Percentiles rank a stretch among this genome's conserved stretches.
Conservation (phyloP, 2,329 filamentous ascomycete species). For the Aspergillus sp. region DNA sequence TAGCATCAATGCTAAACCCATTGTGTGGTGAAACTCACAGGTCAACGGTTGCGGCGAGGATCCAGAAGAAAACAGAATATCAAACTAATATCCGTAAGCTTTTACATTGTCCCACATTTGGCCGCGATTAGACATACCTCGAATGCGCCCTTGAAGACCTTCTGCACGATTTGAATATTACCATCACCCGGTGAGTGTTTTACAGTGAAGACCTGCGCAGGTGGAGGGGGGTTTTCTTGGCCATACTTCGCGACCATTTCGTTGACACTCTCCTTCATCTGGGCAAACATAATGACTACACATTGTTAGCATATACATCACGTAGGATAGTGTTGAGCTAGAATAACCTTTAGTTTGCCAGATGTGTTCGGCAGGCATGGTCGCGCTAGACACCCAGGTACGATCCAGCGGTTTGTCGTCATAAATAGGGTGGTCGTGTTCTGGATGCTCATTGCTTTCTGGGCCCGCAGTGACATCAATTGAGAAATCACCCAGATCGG, state of each 20-base stretch:
- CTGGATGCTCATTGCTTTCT: conserved; percentile 58
- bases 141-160: conserved; percentile 84
- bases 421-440: conserved; percentile 60
- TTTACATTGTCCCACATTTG: not conserved
- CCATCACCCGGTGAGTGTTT: conserved; percentile 58
- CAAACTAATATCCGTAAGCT: conserved; percentile 58
- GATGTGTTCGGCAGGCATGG: conserved; percentile 63
- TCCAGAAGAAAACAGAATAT: conserved; percentile 81
- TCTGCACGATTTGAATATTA: conserved; percentile 86
- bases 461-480: conserved; percentile 71
- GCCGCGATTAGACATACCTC: conserved; percentile 46
- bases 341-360: conserved; percentile 74
- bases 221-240: conserved; percentile 69
- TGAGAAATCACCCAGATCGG: conserved; percentile 74
- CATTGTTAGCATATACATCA: conserved; percentile 1
- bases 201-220: conserved; percentile 81
- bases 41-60: conserved; percentile 58
- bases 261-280: conserved; percentile 64
- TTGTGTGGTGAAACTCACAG: conserved; percentile 35
- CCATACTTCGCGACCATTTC: conserved; percentile 57
- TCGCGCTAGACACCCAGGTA: conserved; percentile 72
- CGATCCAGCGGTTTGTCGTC: conserved; percentile 69
- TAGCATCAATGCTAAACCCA: not conserved
- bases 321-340: not conserved
- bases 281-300: conserved; percentile 57